Base-by-base conservation (phyloP, 2,329 filamentous ascomycete genomes). In the Sphaerulina populicola region DNA sequence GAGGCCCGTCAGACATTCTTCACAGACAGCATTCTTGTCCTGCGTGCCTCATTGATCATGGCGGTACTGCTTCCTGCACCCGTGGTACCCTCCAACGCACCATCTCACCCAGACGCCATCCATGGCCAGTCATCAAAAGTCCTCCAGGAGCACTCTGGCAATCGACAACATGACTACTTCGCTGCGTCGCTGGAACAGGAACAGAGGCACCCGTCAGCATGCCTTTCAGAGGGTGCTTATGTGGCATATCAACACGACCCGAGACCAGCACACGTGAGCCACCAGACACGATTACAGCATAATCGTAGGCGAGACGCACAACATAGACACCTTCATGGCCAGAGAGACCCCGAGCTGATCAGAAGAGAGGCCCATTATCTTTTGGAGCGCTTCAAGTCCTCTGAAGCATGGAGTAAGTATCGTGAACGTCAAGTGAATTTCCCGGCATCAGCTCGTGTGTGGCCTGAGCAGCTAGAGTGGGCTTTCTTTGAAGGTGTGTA, bases 401-500 rank as follows among this genome's bases (percentile, higher is more conserved):
- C 67, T 14, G 69, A 72, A 7, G 65, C 65, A 36, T 76, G 75
- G 54, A 66, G 64, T 47, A 74, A 73, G 57, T 76, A 76, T 57
- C 66, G 74, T 11, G 62, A 66, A 3, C 18, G 18, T 18, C 18
- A 18, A 18, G 18, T 3, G 18, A 18, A 18, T 2, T 3, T 3
- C 2, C 57, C 10, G 31, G 60, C 65, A 69, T 9, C 71, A 68
- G 59, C 1, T 27, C 23, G 4, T 18, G 23, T 27, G 23, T 76
- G 74, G 74, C 71, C 74, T 5, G 72, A 74, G 39, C 65, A 71
- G 43, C 59, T 75, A 36, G 74, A 77, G 55, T 56, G 66, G 39
- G 72, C 74, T 4, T 76, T 77, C 56, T 74, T 72, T 59, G 65
- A 65, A 67, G 73, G 73, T 75, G 64, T 18, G 43, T 15, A 7